phyloP scores from a whole-genome alignment of 2,329 filamentous ascomycete genomes.

The Cladobotryum protrusum region DNA sequence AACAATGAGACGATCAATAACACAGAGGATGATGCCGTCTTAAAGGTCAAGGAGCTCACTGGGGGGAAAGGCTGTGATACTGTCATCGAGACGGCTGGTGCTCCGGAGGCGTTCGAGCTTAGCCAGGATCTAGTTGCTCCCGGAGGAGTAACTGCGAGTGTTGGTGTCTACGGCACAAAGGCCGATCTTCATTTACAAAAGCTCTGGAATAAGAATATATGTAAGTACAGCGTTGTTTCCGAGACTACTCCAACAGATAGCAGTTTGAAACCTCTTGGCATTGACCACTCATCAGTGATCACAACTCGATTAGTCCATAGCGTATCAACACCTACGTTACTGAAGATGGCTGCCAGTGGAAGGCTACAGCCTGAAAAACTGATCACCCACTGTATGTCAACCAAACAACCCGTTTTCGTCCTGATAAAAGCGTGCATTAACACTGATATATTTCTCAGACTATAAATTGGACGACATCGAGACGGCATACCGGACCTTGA shows the following conservation, averaged over 20 bases:
- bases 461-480: conserved; percentile 38
- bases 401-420: background rate
- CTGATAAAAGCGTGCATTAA: background rate
- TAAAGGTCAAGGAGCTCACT: conserved; percentile 37
- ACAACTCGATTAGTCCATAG: conserved; percentile 44
- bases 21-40: conserved; percentile 26
- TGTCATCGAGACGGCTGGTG: conserved; percentile 53
- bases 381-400: conserved; percentile 39
- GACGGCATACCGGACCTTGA: conserved; percentile 39
- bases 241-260: background rate
- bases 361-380: conserved; percentile 36
- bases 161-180: conserved; percentile 51
- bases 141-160: conserved; percentile 49
- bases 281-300: conserved; percentile 27
- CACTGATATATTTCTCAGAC: conserved; percentile 18
- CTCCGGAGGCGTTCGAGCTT: conserved; percentile 46
- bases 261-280: background rate
- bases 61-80: conserved; percentile 49
- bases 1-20: conserved; percentile 40
- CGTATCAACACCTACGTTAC: conserved; percentile 40
- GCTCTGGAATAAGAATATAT: conserved; percentile 49
- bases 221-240: conserved; percentile 25
- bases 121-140: conserved; percentile 47
- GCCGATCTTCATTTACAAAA: conserved; percentile 46
- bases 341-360: conserved; percentile 38